Evolutionary conservation across 805 yeast genomes (phyloP).

Genomic region (Saccharomycopsis javanensis): DNA sequence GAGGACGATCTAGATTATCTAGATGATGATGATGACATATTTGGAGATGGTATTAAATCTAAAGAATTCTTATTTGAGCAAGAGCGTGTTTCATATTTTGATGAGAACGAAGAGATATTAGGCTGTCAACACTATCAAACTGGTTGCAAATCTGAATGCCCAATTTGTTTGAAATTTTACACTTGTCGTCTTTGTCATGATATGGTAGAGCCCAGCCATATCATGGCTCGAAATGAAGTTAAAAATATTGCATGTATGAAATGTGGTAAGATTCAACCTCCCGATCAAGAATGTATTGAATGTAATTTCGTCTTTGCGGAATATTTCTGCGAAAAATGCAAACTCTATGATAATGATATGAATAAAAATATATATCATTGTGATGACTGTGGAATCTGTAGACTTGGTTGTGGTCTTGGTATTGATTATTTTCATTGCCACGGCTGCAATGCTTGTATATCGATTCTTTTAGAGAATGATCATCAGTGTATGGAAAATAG

Average conservation of each 20-base stretch:
- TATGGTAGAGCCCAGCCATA: constrained; percentile 41
- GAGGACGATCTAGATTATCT: too few species aligned
- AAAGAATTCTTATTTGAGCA: neutral
- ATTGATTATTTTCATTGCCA: constrained; percentile 89
- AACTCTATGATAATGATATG: constrained; percentile 73
- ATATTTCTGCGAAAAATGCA: constrained; percentile 72
- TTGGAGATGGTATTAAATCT: neutral
- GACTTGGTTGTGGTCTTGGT: constrained; percentile 80
- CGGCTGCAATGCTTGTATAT: constrained; percentile 80
- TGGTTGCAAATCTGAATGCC: constrained; percentile 76
- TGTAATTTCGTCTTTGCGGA: constrained; percentile 62
- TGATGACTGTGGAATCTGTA: constrained; percentile 85
- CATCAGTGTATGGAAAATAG: constrained; percentile 82
- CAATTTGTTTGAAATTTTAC: constrained; percentile 64
- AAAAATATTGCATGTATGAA: constrained; percentile 70
- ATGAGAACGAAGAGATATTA: constrained; percentile 33
- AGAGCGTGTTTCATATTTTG: constrained; percentile 30
- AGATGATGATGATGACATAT: neutral
- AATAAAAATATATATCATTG: constrained; percentile 83
- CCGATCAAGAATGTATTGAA: constrained; percentile 55
- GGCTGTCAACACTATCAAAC: constrained; percentile 84
- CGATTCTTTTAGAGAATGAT: constrained; percentile 63
- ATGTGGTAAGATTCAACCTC: constrained; percentile 67
- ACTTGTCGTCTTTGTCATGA: constrained; percentile 85
- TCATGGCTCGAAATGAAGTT: constrained; percentile 49